phyloP scores from a whole-genome alignment of 2,329 filamentous ascomycete species.

The Aspergillus glaucus region DNA sequence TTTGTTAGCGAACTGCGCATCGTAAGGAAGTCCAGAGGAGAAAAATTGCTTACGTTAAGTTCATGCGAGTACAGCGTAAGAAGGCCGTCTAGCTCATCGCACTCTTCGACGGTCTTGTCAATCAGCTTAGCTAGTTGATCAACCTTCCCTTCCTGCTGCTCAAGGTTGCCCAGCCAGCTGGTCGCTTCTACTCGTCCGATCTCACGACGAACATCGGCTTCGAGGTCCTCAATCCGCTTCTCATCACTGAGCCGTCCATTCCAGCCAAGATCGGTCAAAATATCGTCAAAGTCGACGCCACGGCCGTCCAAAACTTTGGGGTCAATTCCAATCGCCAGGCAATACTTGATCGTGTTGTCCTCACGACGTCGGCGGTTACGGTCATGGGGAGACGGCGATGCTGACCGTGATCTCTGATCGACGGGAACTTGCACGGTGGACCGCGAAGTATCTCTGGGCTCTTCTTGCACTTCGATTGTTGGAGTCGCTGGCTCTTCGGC shows the following conservation, averaged over 20 bases:
- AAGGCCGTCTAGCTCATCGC: conserved; percentile 90
- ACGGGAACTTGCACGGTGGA: conserved; percentile 13
- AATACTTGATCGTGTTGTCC: conserved; percentile 72
- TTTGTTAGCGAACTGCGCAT: conserved; percentile 17
- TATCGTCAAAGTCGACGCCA: conserved; percentile 72
- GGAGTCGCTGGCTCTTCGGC: conserved; percentile 24
- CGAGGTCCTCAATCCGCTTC: conserved; percentile 72
- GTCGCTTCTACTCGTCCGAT: conserved; percentile 86
- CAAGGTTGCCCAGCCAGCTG: conserved; percentile 76
- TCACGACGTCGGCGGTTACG: conserved; percentile 57
- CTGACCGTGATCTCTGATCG: conserved; percentile 25
- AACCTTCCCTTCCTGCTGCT: conserved; percentile 85
- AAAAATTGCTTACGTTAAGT: conserved; percentile 62
- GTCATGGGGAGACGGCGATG: conserved; percentile 40
- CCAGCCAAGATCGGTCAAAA: conserved; percentile 85
- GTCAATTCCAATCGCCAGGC: conserved; percentile 72
- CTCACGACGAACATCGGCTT: conserved; percentile 76
- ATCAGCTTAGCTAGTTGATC: conserved; percentile 79
- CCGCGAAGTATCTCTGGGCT: conserved; percentile 17
- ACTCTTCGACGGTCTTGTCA: conserved; percentile 86
- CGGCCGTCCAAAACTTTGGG: conserved; percentile 67
- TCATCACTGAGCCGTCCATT: conserved; percentile 68
- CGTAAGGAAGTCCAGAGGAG: neutral
- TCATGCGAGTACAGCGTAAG: conserved; percentile 93
- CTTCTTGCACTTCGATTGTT: conserved; percentile 15